These are phyloP conservation scores for Euphrasia arctica DNA, from an alignment of 305 asterid genomes.

Conservation along the genomic window DNA sequence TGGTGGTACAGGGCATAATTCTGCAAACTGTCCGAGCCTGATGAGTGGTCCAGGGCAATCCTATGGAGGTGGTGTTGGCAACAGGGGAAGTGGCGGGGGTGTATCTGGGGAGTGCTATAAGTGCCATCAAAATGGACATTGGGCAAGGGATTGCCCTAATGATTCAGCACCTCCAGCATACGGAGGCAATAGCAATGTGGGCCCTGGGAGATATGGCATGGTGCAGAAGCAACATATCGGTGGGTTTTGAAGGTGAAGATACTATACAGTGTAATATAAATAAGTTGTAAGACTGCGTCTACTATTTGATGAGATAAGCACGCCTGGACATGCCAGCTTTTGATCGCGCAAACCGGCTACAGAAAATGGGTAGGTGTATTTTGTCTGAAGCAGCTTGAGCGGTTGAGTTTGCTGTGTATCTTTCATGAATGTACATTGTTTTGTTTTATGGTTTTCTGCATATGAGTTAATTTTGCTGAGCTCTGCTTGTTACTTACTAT, in stretches of 20 bases:
- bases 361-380: too few relatives aligned
- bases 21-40: constrained; percentile 64
- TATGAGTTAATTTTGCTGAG: too few relatives aligned
- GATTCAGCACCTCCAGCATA: constrained; percentile 47
- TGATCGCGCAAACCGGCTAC: constrained; percentile 4
- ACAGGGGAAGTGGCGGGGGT: constrained; percentile 35
- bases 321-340: constrained; percentile 1
- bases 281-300: background rate
- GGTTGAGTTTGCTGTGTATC: background rate
- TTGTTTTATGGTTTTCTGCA: background rate
- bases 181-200: constrained; percentile 36
- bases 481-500: too few relatives aligned
- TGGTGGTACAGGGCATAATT: constrained; percentile 68
- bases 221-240: constrained; percentile 59
- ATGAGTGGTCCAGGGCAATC: constrained; percentile 53
- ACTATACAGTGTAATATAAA: background rate
- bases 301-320: background rate
- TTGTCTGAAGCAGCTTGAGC: background rate
- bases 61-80: constrained; percentile 46
- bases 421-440: constrained; percentile 29
- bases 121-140: constrained; percentile 82
- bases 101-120: constrained; percentile 64
- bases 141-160: constrained; percentile 83
- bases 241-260: constrained; percentile 46
- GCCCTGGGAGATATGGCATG: constrained; percentile 57